A percentile compares a stretch with the other conserved stretches of the same genome.
Evolutionary conservation across 2,329 filamentous ascomycete genomes (phyloP).

Genomic region (Colletotrichum cuscutae): DNA sequence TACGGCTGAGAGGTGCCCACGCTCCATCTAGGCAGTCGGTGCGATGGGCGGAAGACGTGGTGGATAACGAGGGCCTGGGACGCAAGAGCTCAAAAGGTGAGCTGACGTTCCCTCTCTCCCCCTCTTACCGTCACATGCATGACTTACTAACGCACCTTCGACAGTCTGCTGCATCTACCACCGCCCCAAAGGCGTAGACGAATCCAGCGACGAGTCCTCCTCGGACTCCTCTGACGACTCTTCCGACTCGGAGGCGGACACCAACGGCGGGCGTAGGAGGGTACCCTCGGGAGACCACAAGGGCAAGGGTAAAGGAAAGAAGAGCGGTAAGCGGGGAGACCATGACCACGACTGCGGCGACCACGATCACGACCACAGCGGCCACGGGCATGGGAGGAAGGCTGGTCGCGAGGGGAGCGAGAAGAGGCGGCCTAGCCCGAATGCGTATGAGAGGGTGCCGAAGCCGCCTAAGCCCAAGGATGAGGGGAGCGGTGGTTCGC

Average conservation of each 20-base stretch:
- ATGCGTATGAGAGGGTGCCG: slow-evolving; percentile 82
- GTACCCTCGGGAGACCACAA: slow-evolving; percentile 45
- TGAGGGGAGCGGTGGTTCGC: slow-evolving; percentile 35
- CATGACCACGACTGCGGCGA: slow-evolving; percentile 48
- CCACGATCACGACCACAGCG: slow-evolving; percentile 47
- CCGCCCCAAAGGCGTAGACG: slow-evolving; percentile 81
- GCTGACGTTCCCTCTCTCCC: slow-evolving; percentile 32
- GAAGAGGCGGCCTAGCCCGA: slow-evolving; percentile 72
- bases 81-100: slow-evolving; percentile 94
- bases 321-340: slow-evolving; percentile 53
- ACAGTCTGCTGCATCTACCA: slow-evolving; percentile 97
- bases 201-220: slow-evolving; percentile 78
- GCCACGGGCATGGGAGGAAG: slow-evolving; percentile 43
- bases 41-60: slow-evolving; percentile 90
- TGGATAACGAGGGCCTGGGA: slow-evolving; percentile 95
- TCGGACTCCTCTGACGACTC: slow-evolving; percentile 65
- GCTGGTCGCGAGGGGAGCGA: slow-evolving; percentile 46
- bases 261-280: slow-evolving; percentile 39
- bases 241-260: slow-evolving; percentile 61
- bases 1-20: slow-evolving; percentile 64
- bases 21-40: slow-evolving; percentile 69
- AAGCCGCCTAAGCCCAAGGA: slow-evolving; percentile 54
- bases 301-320: slow-evolving; percentile 51
- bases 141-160: too few relatives aligned
- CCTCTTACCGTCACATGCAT: too few relatives aligned